Evolutionary conservation across 768 basidiomycete genomes (phyloP).

Genomic region (Gymnopilus junonius): DNA sequence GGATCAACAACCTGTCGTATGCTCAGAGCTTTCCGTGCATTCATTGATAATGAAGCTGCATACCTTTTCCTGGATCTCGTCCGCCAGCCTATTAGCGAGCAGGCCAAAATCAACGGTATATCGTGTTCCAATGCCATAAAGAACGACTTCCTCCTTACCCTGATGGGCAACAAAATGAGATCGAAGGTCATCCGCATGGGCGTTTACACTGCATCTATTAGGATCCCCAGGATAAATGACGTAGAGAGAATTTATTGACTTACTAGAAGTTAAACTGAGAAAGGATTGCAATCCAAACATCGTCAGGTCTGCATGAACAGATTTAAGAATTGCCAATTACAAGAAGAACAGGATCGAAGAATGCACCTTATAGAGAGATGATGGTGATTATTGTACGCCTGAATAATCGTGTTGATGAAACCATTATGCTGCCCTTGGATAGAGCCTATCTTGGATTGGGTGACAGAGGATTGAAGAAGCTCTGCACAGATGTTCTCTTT

Average conservation of each 20-base stretch:
- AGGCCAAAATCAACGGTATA: conserved; percentile 34
- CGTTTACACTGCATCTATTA: conserved; percentile 29
- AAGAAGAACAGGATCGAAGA: background rate
- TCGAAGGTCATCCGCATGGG: conserved; percentile 38
- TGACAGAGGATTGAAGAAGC: conserved; percentile 5
- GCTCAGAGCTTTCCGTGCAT: background rate
- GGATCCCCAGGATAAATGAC: background rate
- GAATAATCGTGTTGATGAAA: conserved; percentile 31
- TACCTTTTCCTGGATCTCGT: conserved; percentile 28
- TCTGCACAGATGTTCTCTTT: background rate
- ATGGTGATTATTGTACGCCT: conserved; percentile 34
- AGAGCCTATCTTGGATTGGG: background rate
- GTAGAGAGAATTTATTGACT: conserved; percentile 17
- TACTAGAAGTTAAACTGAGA: conserved; percentile 39
- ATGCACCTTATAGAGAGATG: background rate
- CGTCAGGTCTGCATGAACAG: conserved; percentile 37
- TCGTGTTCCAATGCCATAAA: conserved; percentile 20
- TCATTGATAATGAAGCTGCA: background rate
- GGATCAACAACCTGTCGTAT: conserved; percentile 18
- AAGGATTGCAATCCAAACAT: conserved; percentile 48
- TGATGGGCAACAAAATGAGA: conserved; percentile 31
- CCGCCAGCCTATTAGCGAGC: conserved; percentile 31
- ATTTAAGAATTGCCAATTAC: background rate
- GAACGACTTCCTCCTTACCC: conserved; percentile 33
- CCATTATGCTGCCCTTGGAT: conserved; percentile 25